phyloP scores from a whole-genome alignment of 1,139 yeast species.

The Taphrina populina region DNA sequence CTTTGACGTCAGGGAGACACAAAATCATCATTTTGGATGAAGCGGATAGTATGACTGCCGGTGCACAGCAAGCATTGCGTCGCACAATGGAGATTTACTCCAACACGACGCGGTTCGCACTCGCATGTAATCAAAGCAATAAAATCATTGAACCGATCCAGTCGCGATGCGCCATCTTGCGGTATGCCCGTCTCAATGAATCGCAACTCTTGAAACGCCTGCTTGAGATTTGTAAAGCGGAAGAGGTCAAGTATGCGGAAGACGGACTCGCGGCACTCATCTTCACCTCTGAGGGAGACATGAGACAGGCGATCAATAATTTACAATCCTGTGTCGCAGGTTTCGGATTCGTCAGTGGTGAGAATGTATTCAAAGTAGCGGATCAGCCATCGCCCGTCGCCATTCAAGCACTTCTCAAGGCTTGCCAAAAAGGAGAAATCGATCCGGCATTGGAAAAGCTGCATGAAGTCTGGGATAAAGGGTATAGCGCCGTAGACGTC shows the following conservation, averaged over 20 bases:
- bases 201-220: conserved; percentile 79
- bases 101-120: conserved; percentile 91
- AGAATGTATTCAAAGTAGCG: conserved; percentile 89
- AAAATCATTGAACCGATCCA: conserved; percentile 96
- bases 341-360: conserved; percentile 81
- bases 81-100: conserved; percentile 97
- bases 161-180: conserved; percentile 90
- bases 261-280: conserved; percentile 92
- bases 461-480: conserved; percentile 76
- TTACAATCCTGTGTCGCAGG: conserved; percentile 93
- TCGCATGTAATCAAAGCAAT: conserved; percentile 92
- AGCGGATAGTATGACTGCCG: conserved; percentile 98
- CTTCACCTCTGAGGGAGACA: conserved; percentile 98
- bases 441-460: conserved; percentile 70
- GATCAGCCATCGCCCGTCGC: conserved; percentile 95
- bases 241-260: conserved; percentile 73
- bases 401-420: conserved; percentile 69
- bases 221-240: conserved; percentile 67
- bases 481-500: conserved; percentile 90
- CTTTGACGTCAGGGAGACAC: conserved; percentile 70
- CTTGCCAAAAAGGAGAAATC: conserved; percentile 54
- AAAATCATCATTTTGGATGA: conserved; percentile 89
- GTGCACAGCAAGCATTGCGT: conserved; percentile 95
- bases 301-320: conserved; percentile 97
- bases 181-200: conserved; percentile 78